Conservation (phyloP, 345 rosid genomes). For the Cardamine resedifolia region DNA sequence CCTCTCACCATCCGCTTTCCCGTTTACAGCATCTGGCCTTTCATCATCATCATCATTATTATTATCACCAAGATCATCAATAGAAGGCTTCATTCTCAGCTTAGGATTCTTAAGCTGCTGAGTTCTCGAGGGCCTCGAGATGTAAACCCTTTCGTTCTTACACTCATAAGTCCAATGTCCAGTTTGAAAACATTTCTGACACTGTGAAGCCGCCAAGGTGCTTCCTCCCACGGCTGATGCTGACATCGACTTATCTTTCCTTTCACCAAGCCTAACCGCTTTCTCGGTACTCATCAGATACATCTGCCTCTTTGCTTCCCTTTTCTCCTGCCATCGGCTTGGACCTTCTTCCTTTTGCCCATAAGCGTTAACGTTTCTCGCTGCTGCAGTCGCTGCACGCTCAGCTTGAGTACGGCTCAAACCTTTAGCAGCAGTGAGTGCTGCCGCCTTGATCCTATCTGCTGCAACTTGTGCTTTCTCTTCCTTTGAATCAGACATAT, state of each 20-base stretch:
- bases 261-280: slow-evolving; percentile 84
- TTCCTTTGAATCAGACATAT: slow-evolving; percentile 86
- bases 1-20: slow-evolving; percentile 44
- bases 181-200: slow-evolving; percentile 90
- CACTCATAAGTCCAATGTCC: slow-evolving; percentile 99
- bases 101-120: slow-evolving; percentile 95
- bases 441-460: slow-evolving; percentile 90
- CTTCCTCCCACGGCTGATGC: slow-evolving; percentile 51
- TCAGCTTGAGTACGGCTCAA: slow-evolving; percentile 98
- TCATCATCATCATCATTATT: slow-evolving; percentile 37
- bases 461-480: slow-evolving; percentile 91
- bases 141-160: slow-evolving; percentile 90
- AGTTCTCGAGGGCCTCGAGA: slow-evolving; percentile 86
- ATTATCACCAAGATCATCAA: slow-evolving; percentile 42
- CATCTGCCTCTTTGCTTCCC: slow-evolving; percentile 97
- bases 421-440: slow-evolving; percentile 85
- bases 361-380: slow-evolving; percentile 91
- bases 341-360: slow-evolving; percentile 99
- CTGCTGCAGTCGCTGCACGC: slow-evolving; percentile 90
- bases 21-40: slow-evolving; percentile 19
- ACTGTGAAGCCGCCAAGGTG: slow-evolving; percentile 46
- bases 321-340: slow-evolving; percentile 97
- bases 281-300: slow-evolving; percentile 97
- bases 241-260: slow-evolving; percentile 69
- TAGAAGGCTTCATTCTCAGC: slow-evolving; percentile 56